phyloP scores from a whole-genome alignment of 1,284 basidiomycete genomes.

The Sporisorium graminicola region DNA sequence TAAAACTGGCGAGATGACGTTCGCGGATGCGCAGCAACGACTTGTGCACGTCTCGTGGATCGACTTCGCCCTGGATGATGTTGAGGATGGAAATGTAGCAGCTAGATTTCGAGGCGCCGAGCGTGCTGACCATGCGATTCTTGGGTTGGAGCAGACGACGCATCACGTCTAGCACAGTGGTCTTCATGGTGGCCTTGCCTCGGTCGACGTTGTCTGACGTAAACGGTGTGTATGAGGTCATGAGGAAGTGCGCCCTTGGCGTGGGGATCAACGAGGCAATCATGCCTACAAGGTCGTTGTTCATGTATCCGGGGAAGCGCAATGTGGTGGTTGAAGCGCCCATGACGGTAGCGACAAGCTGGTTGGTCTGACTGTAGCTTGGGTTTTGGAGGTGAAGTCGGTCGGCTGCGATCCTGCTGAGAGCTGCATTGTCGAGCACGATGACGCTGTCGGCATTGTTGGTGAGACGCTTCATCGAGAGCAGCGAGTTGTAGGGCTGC shows the following conservation, averaged over 20 bases:
- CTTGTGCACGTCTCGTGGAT: slow-evolving; percentile 98
- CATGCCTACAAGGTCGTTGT: slow-evolving; percentile 94
- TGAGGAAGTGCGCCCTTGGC: slow-evolving; percentile 98
- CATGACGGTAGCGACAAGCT: slow-evolving; percentile 69
- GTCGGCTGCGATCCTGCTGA: slow-evolving; percentile 91
- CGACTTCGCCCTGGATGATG: slow-evolving; percentile 96
- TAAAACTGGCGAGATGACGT: slow-evolving; percentile 95
- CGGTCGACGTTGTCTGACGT: slow-evolving; percentile 79
- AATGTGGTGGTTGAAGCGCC: slow-evolving; percentile 95
- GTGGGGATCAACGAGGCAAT: slow-evolving; percentile 97
- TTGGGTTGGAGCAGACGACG: slow-evolving; percentile 95
- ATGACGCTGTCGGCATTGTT: slow-evolving; percentile 98
- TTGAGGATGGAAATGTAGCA: slow-evolving; percentile 95
- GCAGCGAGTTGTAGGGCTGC: slow-evolving; percentile 94
- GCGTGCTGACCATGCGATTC: slow-evolving; percentile 98
- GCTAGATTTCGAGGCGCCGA: slow-evolving; percentile 62
- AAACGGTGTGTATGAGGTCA: slow-evolving; percentile 99
- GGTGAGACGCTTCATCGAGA: slow-evolving; percentile 93
- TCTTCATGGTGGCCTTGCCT: slow-evolving; percentile 69
- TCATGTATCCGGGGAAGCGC: slow-evolving; percentile 99
- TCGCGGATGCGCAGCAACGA: slow-evolving; percentile 95
- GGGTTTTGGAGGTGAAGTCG: slow-evolving; percentile 90
- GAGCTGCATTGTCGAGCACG: slow-evolving; percentile 94
- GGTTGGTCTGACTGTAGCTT: slow-evolving; percentile 78
- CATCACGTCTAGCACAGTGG: slow-evolving; percentile 90